A percentile compares a stretch with the other conserved stretches of the same genome.
Conservation (phyloP, 1,284 basidiomycete species). For the Xanthoconium separans region DNA sequence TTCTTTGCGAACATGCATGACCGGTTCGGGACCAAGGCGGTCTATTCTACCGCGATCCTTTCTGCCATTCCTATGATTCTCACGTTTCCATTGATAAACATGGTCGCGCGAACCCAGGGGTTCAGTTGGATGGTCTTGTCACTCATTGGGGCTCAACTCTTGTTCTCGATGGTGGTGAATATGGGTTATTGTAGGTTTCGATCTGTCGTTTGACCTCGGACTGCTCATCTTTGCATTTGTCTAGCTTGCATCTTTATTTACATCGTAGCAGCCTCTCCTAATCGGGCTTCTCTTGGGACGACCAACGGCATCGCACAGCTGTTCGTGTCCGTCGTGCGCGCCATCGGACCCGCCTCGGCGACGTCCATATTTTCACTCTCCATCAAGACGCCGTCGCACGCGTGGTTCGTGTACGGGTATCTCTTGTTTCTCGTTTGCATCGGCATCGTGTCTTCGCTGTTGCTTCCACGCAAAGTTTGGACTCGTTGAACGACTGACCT, state of each 20-base stretch:
- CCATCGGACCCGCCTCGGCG: slow-evolving; percentile 70
- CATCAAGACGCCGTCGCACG: slow-evolving; percentile 56
- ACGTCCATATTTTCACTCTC: slow-evolving; percentile 72
- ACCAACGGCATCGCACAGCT: slow-evolving; percentile 75
- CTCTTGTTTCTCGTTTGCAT: slow-evolving; percentile 41
- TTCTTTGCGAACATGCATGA: slow-evolving; percentile 65
- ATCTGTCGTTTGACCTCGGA: not conserved
- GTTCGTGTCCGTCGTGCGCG: slow-evolving; percentile 57
- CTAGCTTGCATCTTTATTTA: slow-evolving; percentile 68
- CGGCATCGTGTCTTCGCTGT: slow-evolving; percentile 31
- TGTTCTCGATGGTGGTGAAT: slow-evolving; percentile 47
- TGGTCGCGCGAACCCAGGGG: slow-evolving; percentile 46
- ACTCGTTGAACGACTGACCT: not conserved
- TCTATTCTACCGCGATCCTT: slow-evolving; percentile 53
- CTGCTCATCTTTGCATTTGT: slow-evolving; percentile 1
- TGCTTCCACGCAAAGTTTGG: slow-evolving; percentile 39
- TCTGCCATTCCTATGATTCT: slow-evolving; percentile 49
- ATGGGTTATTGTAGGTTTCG: slow-evolving; percentile 53
- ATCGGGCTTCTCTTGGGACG: slow-evolving; percentile 65
- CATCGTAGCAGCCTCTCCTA: slow-evolving; percentile 58
- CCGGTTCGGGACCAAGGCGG: slow-evolving; percentile 55
- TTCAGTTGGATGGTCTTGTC: slow-evolving; percentile 46
- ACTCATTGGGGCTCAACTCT: slow-evolving; percentile 48
- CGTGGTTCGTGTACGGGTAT: slow-evolving; percentile 61
- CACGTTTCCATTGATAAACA: slow-evolving; percentile 59